Percentiles rank a stretch among this genome's conserved stretches.
These are phyloP conservation scores for Corylus avellana DNA, from an alignment of 306 rosid genomes.

Conservation along the genomic window DNA sequence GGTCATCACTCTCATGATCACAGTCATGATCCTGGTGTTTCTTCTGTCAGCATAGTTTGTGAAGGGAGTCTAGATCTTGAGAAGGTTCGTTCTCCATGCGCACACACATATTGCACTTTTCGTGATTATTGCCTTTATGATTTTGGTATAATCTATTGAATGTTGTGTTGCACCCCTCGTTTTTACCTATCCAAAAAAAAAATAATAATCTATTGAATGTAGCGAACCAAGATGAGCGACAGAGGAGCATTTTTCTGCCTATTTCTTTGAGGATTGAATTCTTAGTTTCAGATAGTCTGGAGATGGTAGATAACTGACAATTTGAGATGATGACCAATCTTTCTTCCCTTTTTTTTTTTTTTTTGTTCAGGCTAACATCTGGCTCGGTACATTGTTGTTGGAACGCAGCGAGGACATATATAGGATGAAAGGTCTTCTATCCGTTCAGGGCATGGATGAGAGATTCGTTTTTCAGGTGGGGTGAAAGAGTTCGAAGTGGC, in stretches of 20 bases:
- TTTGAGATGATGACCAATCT: constrained; percentile 14
- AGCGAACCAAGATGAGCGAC: neutral
- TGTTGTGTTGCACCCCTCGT: neutral
- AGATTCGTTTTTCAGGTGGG: constrained; percentile 97
- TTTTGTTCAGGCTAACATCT: constrained; percentile 72
- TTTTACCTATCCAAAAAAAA: too few species aligned
- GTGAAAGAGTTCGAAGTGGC: constrained; percentile 7
- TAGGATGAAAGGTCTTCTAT: constrained; percentile 92
- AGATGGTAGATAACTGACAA: constrained; percentile 1
- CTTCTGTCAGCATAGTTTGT: constrained; percentile 93
- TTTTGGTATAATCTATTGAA: neutral
- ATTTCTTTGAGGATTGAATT: neutral
- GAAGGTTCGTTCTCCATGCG: constrained; percentile 51
- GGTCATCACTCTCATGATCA: constrained; percentile 81
- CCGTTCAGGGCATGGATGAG: constrained; percentile 89
- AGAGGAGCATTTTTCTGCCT: constrained; percentile 15
- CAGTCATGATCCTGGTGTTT: constrained; percentile 89
- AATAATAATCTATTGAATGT: neutral
- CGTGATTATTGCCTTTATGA: neutral
- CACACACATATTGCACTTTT: neutral
- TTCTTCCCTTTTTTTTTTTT: too few species aligned
- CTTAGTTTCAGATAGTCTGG: constrained; percentile 6
- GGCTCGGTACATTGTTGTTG: constrained; percentile 88
- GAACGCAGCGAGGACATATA: constrained; percentile 91
- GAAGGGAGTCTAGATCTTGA: constrained; percentile 97